Evolutionary conservation across 2,329 filamentous ascomycete genomes (phyloP).

Genomic region (Didymella pomorum): DNA sequence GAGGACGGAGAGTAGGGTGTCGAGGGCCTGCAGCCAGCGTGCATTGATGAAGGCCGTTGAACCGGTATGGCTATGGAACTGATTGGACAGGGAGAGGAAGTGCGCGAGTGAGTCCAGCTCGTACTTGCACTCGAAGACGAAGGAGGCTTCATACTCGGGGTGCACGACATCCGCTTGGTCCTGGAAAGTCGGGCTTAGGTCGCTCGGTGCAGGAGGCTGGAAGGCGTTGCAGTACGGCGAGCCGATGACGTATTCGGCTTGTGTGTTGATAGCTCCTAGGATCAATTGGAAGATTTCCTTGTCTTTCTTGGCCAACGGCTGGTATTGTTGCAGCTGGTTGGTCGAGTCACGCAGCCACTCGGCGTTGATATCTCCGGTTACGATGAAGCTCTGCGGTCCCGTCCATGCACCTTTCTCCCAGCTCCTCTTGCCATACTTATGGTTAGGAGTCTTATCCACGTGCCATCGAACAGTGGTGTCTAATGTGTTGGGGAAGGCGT

Average conservation of each 20-base stretch:
- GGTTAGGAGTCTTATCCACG: conserved; percentile 64
- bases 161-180: conserved; percentile 86
- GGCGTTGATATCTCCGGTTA: conserved; percentile 90
- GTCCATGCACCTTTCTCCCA: conserved; percentile 69
- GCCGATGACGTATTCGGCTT: conserved; percentile 91
- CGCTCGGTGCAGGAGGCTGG: conserved; percentile 87
- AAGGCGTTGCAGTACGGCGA: conserved; percentile 99
- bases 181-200: conserved; percentile 74
- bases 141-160: conserved; percentile 80
- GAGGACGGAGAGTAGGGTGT: conserved; percentile 76
- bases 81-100: conserved; percentile 84
- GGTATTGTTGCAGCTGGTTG: conserved; percentile 92
- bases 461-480: conserved; percentile 93
- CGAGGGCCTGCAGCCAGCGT: conserved; percentile 80
- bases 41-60: conserved; percentile 79
- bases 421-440: conserved; percentile 49
- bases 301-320: conserved; percentile 82
- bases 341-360: conserved; percentile 93
- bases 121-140: conserved; percentile 98
- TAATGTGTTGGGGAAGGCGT: conserved; percentile 90
- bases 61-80: conserved; percentile 82
- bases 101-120: conserved; percentile 95
- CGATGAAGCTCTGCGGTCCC: conserved; percentile 89
- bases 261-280: conserved; percentile 92
- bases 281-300: conserved; percentile 79